Base-by-base conservation (phyloP, 1,284 basidiomycete genomes). In the Jaminaea rosea region DNA sequence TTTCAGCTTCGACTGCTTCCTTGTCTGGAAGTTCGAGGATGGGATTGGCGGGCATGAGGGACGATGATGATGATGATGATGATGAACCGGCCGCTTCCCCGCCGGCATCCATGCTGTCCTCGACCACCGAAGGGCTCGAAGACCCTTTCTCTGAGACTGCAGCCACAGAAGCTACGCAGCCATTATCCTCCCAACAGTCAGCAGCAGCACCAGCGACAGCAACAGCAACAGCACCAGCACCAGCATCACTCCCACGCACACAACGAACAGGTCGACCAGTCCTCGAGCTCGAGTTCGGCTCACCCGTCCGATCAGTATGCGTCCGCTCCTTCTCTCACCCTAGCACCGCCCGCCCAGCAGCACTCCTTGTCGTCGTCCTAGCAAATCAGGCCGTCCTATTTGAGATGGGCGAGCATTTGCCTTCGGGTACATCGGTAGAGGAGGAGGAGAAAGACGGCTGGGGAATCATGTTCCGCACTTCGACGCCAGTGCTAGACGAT, bases 271-370 rank as follows among this genome's bases (percentile, higher is more conserved):
- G 63, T 0, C 49, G 60, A 7, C 58, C 62, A 41, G 65, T 69
- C 10, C 59, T 61, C 6, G 65, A 69, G 41, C 61, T 69, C 26
- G 67, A 69, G 37, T 69, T 69, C 47, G 56, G 59, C 39, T 59
- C 67, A 39, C 51, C 53, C 1, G 65, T 69, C 3, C 56, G 58
- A 19, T 61, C 61, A 6, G 47, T 69, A 28, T 53, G 56, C 27
- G 60, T 62, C 11, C 49, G 56, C 9, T 53, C 63, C 3, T 49
- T 67, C 9, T 32, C 17, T 3, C 28, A 3, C 19, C 34, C 10
- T 23, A 11, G 29, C 34, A 41, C 13, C 29, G 31, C n/a, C 37
- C 17, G 6, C 23, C 45, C 1, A 7, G 26, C 34, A 21, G n/a
- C 26, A 55, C 46, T 68, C 1, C 47, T 68, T 7, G 56, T 66